A percentile compares a stretch with the other conserved stretches of the same genome.
Evolutionary conservation across 169 alveolate genomes (phyloP).

Genomic region (Eimeria acervulina): DNA sequence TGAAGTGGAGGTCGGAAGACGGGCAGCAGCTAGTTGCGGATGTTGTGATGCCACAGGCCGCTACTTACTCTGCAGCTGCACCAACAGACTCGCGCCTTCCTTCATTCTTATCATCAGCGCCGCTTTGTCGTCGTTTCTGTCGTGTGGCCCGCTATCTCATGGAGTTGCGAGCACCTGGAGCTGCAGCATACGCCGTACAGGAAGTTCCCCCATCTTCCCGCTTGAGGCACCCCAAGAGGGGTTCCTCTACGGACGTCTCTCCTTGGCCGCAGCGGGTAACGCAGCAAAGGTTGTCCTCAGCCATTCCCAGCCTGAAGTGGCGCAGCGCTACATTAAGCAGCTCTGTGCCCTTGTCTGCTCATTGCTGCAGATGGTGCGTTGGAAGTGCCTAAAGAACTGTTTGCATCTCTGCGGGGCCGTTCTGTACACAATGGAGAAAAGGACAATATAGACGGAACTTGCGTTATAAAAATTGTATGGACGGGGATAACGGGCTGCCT

Average conservation of each 20-base stretch:
- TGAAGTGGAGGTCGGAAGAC: background rate
- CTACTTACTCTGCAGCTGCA: background rate
- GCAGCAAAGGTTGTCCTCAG: conserved; percentile 55
- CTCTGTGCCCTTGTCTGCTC: conserved; percentile 57
- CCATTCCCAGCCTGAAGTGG: conserved; percentile 54
- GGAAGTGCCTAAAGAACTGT: background rate
- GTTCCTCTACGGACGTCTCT: conserved; percentile 27
- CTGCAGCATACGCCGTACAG: background rate
- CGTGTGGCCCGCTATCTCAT: conserved; percentile 58
- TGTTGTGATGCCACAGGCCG: background rate
- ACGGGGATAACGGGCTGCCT: background rate
- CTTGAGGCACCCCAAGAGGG: background rate
- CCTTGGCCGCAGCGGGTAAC: conserved; percentile 46
- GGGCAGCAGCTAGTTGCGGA: background rate
- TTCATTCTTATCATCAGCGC: background rate
- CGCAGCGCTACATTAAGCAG: conserved; percentile 36
- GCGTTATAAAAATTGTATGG: background rate
- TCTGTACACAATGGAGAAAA: background rate
- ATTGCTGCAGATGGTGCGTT: conserved; percentile 26
- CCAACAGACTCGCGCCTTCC: background rate
- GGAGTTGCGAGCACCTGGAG: conserved; percentile 24
- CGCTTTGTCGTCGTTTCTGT: conserved; percentile 45
- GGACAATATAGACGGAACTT: background rate
- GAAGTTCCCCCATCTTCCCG: background rate
- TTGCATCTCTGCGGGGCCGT: background rate